phyloP scores from a whole-genome alignment of 495 filamentous ascomycete genomes.

The Neurospora sp. region DNA sequence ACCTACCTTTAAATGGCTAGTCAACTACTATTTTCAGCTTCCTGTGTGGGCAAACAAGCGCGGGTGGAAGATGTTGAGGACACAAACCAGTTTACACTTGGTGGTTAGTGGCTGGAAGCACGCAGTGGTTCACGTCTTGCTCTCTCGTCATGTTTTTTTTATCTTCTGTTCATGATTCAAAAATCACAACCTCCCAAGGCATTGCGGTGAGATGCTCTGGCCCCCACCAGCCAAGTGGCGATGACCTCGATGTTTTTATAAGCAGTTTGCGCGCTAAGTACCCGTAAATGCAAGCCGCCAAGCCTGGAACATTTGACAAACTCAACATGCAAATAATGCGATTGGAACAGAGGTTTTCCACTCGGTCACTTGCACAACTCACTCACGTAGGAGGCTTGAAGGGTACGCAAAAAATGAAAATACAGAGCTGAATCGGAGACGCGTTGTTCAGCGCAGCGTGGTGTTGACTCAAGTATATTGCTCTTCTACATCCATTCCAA shows the following conservation, averaged over 20 bases:
- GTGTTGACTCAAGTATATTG: background rate
- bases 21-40: background rate
- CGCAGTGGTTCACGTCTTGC: too few relatives aligned
- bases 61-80: background rate
- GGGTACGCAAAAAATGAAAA: background rate
- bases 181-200: background rate
- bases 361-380: background rate
- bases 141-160: background rate
- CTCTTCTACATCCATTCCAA: too few relatives aligned
- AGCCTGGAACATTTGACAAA: background rate
- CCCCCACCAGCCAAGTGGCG: background rate
- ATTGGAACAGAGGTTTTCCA: background rate
- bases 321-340: background rate
- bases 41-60: background rate
- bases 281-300: background rate
- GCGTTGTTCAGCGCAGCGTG: background rate
- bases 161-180: background rate
- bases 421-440: background rate
- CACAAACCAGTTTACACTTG: background rate
- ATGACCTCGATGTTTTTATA: background rate
- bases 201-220: background rate
- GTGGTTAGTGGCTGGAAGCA: too few relatives aligned
- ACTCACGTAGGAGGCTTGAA: background rate
- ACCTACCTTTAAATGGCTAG: background rate
- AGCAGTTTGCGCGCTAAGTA: background rate